Evolutionary conservation across 805 yeast species (phyloP), one percentile per base, ranked within the genome.

Genomic region (Grigorovia yakushimaensis): DNA sequence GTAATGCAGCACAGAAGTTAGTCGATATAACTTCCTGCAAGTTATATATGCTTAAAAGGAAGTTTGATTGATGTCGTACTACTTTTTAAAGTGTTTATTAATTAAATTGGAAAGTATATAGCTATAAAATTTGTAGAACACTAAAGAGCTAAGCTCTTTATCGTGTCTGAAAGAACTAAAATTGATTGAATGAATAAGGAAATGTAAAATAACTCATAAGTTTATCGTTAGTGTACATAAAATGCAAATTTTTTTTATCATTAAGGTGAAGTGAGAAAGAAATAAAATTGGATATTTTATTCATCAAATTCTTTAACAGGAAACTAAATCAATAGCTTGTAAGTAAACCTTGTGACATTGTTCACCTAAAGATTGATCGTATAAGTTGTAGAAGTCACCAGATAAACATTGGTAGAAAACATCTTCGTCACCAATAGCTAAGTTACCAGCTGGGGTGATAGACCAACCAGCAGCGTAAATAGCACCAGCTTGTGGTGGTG

Each of bases 401-500:
- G 87, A 81, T 55, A 74, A 60, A 71, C 88, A 82, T 70, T 79
- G 84, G 76, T 77, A 83, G 74, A 83, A 84, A 47, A 73, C 72
- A 49, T 78, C 78, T 42, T 67, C 62, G 56, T 70, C 67, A 68
- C 88, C 88, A 51, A 82, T 67, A 35, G 86, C 86, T 60, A 82
- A 74, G 72, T 67, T 61, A 67, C 77, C 78, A 21, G 74, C 80
- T 53, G 74, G 76, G 49, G 72, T 66, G 52, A 71, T 59, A 41
- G 73, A 64, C 86, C 86, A 80, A 54, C 86, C 85, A 51, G 77
- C 80, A 57, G 86, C 84, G 64, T 76, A 78, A 62, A 79, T 74
- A 50, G 85, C 74, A 67, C 85, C 86, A 35, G 84, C 86, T 73
- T 83, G 91, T 61, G 89, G 88, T 70, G 86, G 84, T 53, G 88